Evolutionary conservation across 2,329 filamentous ascomycete species (phyloP).

Genomic region (Fusarium staphyleae): DNA sequence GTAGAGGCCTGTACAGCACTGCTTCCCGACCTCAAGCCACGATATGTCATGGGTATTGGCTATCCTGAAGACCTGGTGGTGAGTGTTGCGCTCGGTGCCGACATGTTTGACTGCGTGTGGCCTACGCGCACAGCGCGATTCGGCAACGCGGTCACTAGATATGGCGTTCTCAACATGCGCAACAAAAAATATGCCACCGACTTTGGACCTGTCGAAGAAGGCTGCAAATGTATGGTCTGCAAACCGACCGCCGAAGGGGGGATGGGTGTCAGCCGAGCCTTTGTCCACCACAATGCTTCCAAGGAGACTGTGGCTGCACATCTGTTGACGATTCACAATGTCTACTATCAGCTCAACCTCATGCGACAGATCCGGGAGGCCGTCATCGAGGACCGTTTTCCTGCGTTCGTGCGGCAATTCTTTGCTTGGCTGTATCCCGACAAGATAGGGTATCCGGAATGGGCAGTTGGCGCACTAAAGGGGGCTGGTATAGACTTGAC

Average conservation of each 20-base stretch:
- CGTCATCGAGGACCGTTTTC: slow-evolving; percentile 82
- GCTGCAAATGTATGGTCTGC: slow-evolving; percentile 83
- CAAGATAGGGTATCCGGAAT: slow-evolving; percentile 75
- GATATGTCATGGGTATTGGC: slow-evolving; percentile 98
- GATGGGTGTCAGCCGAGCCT: slow-evolving; percentile 84
- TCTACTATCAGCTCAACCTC: slow-evolving; percentile 86
- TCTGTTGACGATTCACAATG: slow-evolving; percentile 91
- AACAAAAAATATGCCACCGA: slow-evolving; percentile 78
- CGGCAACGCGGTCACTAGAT: slow-evolving; percentile 86
- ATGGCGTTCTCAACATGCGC: slow-evolving; percentile 84
- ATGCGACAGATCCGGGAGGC: slow-evolving; percentile 79
- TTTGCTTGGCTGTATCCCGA: slow-evolving; percentile 73
- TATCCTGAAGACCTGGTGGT: slow-evolving; percentile 97
- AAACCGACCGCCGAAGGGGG: slow-evolving; percentile 69
- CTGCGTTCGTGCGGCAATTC: slow-evolving; percentile 78
- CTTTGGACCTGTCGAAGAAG: slow-evolving; percentile 83
- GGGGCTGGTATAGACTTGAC: slow-evolving; percentile 77
- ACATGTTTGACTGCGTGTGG: slow-evolving; percentile 99
- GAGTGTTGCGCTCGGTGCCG: slow-evolving; percentile 89
- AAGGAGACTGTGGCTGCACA: slow-evolving; percentile 94
- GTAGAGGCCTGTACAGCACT: slow-evolving; percentile 85
- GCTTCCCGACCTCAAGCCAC: slow-evolving; percentile 89
- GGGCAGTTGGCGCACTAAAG: slow-evolving; percentile 82
- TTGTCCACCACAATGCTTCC: slow-evolving; percentile 86
- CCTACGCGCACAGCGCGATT: slow-evolving; percentile 95